Conservation (phyloP, 176 grass and related monocot species). For the Dactylis glomerata region DNA sequence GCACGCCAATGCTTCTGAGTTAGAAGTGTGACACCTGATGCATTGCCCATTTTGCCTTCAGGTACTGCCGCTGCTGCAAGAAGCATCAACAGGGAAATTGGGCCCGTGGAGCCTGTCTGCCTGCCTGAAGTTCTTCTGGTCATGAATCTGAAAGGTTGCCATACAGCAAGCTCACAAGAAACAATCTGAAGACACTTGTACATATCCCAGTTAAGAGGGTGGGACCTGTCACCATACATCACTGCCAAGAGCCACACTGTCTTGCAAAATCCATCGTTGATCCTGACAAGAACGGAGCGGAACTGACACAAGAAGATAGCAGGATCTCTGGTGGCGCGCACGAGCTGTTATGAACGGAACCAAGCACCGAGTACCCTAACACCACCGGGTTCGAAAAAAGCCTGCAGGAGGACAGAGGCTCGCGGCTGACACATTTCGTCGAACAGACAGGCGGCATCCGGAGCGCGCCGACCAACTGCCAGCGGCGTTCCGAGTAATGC, state of each 20-base stretch:
- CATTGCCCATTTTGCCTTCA: conserved; percentile 36
- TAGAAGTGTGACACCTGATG: neutral
- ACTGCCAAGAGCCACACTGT: conserved; percentile 13
- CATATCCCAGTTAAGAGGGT: conserved; percentile 61
- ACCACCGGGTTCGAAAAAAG: neutral
- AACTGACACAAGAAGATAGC: neutral
- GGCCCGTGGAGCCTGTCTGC: conserved; percentile 74
- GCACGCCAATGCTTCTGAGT: neutral
- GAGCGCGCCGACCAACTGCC: neutral
- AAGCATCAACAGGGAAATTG: conserved; percentile 76
- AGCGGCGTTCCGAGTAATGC: neutral
- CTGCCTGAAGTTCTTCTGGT: conserved; percentile 71
- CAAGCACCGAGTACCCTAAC: neutral
- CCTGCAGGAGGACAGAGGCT: neutral
- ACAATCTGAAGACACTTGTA: conserved; percentile 68
- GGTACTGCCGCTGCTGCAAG: conserved; percentile 75
- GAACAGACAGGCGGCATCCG: neutral
- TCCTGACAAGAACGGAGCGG: neutral
- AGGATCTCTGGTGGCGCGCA: neutral
- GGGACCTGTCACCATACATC: conserved; percentile 61
- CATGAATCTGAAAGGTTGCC: conserved; percentile 86
- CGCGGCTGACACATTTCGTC: neutral
- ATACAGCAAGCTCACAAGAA: conserved; percentile 66
- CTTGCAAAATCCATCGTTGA: neutral
- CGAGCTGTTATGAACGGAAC: neutral